These are phyloP conservation scores for Penicillium riverlandense DNA, from an alignment of 495 filamentous ascomycete genomes.

Conservation along the genomic window DNA sequence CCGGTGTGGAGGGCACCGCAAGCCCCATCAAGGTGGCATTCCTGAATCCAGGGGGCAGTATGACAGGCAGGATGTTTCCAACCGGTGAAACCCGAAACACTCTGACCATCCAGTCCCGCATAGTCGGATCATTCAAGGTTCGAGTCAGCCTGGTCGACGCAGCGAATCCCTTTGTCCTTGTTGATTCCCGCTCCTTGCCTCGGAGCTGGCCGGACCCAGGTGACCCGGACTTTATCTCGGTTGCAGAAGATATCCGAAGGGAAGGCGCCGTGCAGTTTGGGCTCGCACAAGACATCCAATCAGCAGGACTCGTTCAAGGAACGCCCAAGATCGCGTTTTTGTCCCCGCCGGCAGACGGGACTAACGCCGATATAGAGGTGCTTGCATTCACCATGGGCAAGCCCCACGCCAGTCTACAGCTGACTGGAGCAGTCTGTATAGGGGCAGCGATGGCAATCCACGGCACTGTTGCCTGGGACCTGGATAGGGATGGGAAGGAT, in stretches of 20 bases:
- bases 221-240: slow-evolving; percentile 1
- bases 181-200: slow-evolving; percentile 18
- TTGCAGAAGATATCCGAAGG: slow-evolving; percentile 21
- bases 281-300: background rate
- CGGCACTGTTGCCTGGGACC: slow-evolving; percentile 20
- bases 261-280: slow-evolving; percentile 21
- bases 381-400: slow-evolving; percentile 24
- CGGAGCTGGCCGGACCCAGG: background rate
- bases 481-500: background rate
- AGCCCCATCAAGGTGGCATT: slow-evolving; percentile 23
- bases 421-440: slow-evolving; percentile 28
- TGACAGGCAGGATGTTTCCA: slow-evolving; percentile 27
- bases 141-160: slow-evolving; percentile 23
- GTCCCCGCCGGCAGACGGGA: background rate
- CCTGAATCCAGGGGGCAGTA: slow-evolving; percentile 20
- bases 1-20: slow-evolving; percentile 16
- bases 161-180: slow-evolving; percentile 28
- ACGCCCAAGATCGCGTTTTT: slow-evolving; percentile 28
- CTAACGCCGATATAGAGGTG: slow-evolving; percentile 11
- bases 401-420: slow-evolving; percentile 23
- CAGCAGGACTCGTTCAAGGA: slow-evolving; percentile 9
- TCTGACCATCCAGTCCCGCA: slow-evolving; percentile 6
- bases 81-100: slow-evolving; percentile 12
- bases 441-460: slow-evolving; percentile 16
- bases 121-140: slow-evolving; percentile 4